phyloP scores from a whole-genome alignment of 164 flowering plant species.

The Cinnamomum micranthum region DNA sequence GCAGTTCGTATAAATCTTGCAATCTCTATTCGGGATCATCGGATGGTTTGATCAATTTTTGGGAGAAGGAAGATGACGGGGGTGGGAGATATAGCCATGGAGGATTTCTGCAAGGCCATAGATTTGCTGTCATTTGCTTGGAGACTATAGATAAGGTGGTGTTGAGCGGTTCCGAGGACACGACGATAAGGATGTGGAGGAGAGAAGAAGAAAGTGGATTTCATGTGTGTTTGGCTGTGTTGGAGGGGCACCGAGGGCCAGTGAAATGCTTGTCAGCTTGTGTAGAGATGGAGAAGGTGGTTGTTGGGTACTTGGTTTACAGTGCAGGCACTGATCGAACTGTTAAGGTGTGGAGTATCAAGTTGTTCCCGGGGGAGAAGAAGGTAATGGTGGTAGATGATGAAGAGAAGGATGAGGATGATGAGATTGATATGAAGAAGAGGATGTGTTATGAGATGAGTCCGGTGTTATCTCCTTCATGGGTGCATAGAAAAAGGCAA shows the following conservation, averaged over 20 bases:
- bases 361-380: conserved; percentile 23
- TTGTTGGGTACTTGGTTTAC: conserved; percentile 32
- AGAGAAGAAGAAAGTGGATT: conserved; percentile 33
- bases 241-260: conserved; percentile 50
- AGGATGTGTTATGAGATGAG: conserved; percentile 25
- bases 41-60: conserved; percentile 35
- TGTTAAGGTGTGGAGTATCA: conserved; percentile 48
- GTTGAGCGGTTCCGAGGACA: conserved; percentile 49
- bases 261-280: conserved; percentile 41
- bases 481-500: conserved; percentile 64
- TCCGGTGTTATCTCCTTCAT: conserved; percentile 73
- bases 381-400: not conserved
- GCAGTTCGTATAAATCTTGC: conserved; percentile 5
- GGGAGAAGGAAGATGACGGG: conserved; percentile 34
- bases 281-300: conserved; percentile 31
- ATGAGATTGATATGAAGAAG: not conserved
- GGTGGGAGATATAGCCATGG: conserved; percentile 33
- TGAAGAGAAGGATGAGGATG: conserved; percentile 11
- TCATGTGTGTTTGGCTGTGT: conserved; percentile 35
- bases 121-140: conserved; percentile 38
- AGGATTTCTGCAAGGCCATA: conserved; percentile 38
- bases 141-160: conserved; percentile 26
- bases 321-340: conserved; percentile 46
- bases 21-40: conserved; percentile 42
- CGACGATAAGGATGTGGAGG: conserved; percentile 46